These are phyloP conservation scores for Macrophomina phaseolina DNA, from an alignment of 2,329 filamentous ascomycete genomes.

Conservation along the genomic window DNA sequence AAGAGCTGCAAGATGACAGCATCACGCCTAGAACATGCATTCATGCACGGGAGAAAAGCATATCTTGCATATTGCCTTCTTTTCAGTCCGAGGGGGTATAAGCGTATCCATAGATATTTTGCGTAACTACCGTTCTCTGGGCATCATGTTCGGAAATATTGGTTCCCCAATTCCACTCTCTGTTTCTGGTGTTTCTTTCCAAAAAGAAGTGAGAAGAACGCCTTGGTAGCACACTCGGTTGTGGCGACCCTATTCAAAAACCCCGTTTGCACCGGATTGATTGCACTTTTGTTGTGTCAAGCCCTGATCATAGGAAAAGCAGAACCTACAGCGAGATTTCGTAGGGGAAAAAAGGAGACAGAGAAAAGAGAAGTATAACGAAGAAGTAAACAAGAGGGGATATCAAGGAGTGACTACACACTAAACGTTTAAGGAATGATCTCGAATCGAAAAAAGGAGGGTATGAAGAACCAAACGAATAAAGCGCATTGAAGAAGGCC, in stretches of 20 bases:
- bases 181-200: constrained; percentile 4
- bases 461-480: constrained; percentile 17
- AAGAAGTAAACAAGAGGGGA: constrained; percentile 5
- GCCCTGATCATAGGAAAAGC: constrained; percentile 11
- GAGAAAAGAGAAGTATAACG: background rate
- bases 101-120: constrained; percentile 25
- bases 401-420: constrained; percentile 24
- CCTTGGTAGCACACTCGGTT: constrained; percentile 6
- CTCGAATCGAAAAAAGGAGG: constrained; percentile 24
- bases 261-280: constrained; percentile 8
- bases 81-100: constrained; percentile 1
- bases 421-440: constrained; percentile 4
- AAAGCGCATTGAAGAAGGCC: constrained; percentile 10
- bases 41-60: background rate
- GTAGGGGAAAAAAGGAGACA: background rate
- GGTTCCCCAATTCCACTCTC: constrained; percentile 15
- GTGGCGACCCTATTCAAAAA: constrained; percentile 10
- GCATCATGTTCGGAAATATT: constrained; percentile 20
- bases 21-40: background rate
- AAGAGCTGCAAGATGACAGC: background rate
- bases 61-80: background rate
- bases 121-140: constrained; percentile 24
- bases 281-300: background rate
- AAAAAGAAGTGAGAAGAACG: constrained; percentile 2
- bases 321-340: constrained; percentile 2